A percentile compares a stretch with the other conserved stretches of the same genome.
Conservation (phyloP, 2,329 filamentous ascomycete species). For the Colletotrichum australisinense region DNA sequence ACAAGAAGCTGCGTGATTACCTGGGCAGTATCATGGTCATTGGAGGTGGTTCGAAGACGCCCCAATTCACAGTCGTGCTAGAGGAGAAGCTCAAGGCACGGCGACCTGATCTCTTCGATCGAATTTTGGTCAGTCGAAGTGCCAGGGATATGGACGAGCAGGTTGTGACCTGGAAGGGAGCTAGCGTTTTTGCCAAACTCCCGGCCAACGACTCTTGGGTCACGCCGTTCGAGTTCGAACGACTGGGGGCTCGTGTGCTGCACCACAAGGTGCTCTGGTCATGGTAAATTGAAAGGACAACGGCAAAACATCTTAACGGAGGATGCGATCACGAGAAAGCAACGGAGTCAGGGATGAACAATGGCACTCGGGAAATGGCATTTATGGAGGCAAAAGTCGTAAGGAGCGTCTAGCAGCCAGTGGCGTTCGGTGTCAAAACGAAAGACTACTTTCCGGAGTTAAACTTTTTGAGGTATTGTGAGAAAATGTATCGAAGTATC, state of each 20-base stretch:
- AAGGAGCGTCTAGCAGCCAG: conserved; percentile 2
- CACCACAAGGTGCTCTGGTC: conserved; percentile 83
- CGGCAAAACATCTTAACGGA: neutral
- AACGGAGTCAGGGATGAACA: conserved; percentile 30
- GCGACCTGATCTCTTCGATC: conserved; percentile 69
- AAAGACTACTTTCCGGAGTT: neutral
- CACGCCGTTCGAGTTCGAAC: conserved; percentile 86
- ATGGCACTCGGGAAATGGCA: conserved; percentile 5
- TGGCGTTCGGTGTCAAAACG: conserved; percentile 30
- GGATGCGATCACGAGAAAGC: conserved; percentile 15
- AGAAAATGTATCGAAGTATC: neutral
- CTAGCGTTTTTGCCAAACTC: conserved; percentile 93
- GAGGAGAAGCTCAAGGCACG: conserved; percentile 83
- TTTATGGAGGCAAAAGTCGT: conserved; percentile 20
- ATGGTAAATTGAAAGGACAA: conserved; percentile 52
- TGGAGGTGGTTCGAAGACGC: conserved; percentile 84
- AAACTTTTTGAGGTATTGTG: neutral
- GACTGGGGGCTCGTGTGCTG: conserved; percentile 82
- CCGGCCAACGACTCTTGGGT: conserved; percentile 97
- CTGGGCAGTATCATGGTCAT: conserved; percentile 91
- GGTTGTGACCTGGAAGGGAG: conserved; percentile 98
- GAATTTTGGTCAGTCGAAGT: conserved; percentile 73
- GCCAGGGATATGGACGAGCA: conserved; percentile 96
- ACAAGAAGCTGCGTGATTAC: conserved; percentile 93
- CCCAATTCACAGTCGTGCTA: conserved; percentile 82